Base-by-base conservation (phyloP, 495 filamentous ascomycete genomes). In the Endocarpon pusillum region DNA sequence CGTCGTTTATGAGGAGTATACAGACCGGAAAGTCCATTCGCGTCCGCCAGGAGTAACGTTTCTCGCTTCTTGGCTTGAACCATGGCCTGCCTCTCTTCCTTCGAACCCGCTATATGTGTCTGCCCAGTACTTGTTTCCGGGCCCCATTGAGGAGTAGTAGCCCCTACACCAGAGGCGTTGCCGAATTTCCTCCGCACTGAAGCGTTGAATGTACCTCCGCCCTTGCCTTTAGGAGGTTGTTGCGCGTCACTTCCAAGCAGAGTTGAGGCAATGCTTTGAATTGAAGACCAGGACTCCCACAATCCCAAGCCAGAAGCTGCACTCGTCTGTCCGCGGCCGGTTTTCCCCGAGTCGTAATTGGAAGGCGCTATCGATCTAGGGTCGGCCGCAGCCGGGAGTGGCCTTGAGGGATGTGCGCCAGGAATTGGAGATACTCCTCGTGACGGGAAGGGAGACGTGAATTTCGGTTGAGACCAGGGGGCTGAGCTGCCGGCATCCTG, bases 11-110 rank as follows among this genome's bases (percentile, higher is more conserved):
- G 65, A 25, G 59, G 57, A 19, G 60, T 53, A 10, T 53, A 53
- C 14, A 47, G 48, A 37, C 60, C 62, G 25, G 62, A 50, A 17
- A 52, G 50, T 32, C 62, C 40, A 34, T 66, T 57, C 9, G 58
- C 60, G 40, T 72, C 64, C 23, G 69, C 64, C 25, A 62, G 49
- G 11, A 78, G 46, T 27, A 78, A 45, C n/a, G 66, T 64, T 41
- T 73, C 67, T 38, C 71, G 53, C 48, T 74, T 78, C 55, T 69
- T 68, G 15, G 69, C 72, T 39, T 74, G 64, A 12, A 75, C 56
- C 35, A 72, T 38, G 17, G 62, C 63, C 31, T 66, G 60, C 31
- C 69, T 47, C 33, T 71, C 65, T 45, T 73, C 73, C 41, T 61
- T 54, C 19, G 67, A 64, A 11, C 71, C 72, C 7, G 44, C 47